Conservation (phyloP, 805 yeast genomes). For the Candida ortonii region DNA sequence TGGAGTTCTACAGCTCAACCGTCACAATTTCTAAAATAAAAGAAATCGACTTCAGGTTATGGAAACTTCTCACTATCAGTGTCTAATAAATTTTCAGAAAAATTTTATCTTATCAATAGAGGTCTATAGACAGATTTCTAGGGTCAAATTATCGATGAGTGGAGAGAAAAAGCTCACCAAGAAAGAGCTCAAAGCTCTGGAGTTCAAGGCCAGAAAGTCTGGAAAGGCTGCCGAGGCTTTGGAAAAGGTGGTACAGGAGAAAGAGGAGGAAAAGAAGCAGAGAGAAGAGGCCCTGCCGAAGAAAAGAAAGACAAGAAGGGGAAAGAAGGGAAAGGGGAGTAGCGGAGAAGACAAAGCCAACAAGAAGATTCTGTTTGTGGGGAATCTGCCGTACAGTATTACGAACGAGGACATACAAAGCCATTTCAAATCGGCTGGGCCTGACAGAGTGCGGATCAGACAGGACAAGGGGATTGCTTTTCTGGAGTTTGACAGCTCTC, state of each 20-base stretch:
- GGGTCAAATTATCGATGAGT: not conserved
- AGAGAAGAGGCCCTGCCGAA: constrained; percentile 37
- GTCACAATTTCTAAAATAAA: constrained; percentile 7
- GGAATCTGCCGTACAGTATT: constrained; percentile 78
- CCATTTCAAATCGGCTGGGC: constrained; percentile 73
- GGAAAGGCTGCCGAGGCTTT: constrained; percentile 36
- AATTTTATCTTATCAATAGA: constrained; percentile 3
- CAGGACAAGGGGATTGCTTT: constrained; percentile 89
- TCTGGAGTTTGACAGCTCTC: constrained; percentile 66
- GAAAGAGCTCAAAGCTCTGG: constrained; percentile 62
- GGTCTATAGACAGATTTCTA: not conserved
- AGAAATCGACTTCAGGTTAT: constrained; percentile 5
- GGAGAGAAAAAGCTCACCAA: constrained; percentile 48
- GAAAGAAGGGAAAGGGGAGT: constrained; percentile 65
- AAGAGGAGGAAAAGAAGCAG: constrained; percentile 24
- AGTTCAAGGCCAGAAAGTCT: constrained; percentile 43
- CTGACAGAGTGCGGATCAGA: constrained; percentile 76
- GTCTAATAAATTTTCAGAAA: not conserved
- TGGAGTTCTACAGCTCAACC: constrained; percentile 1
- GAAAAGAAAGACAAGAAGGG: constrained; percentile 74
- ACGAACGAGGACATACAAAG: constrained; percentile 57
- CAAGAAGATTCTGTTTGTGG: constrained; percentile 82
- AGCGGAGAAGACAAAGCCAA: constrained; percentile 40
- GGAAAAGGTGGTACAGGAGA: constrained; percentile 26
- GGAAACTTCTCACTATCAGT: not conserved